Evolutionary conservation across 2,329 filamentous ascomycete genomes (phyloP), one percentile per base, ranked within the genome.

Genomic region (Salinomyces thailandicus): DNA sequence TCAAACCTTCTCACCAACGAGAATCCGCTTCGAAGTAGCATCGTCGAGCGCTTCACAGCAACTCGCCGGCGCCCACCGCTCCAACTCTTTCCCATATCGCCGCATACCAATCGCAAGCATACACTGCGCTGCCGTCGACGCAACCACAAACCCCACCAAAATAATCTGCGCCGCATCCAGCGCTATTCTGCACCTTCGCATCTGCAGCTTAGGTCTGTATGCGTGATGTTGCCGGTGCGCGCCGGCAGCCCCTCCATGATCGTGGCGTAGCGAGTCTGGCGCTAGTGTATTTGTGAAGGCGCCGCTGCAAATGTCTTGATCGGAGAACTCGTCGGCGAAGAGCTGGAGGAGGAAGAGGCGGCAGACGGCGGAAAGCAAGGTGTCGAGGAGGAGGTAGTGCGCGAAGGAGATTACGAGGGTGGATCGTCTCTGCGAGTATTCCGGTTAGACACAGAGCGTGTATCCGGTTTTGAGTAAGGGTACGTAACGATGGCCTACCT

Each of bases 301-400:
- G 18, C 39, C 38, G 19, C 31, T 33, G 38, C 50, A 52, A 39
- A 52, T 35, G 34, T 50, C 41, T 22, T 47, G 36, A 31, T 44
- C 45, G 35, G 39, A 39, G 41, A 52, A 46, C 9, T 42, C 36
- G 33, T 51, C 45, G 38, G 47, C 27, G 42, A 51, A 48, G 31
- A 51, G 41, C 32, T 50, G 41, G 5, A 48, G 35, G 33, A 49
- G 34, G 33, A 52, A 42, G 14, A 50, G 30, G 9, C 48, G 41
- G 36, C 42, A 45, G 17, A 45, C 33, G 7, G 48, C 42, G 18
- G 48, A 50, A 22, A 52, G 36, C 35, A 50, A 37, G 15, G 48
- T 48, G 37, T 52, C 50, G 35, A 52, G 30, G 30, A 52, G 40
- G 20, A 52, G 47, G 42, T 47, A 51, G 29, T 51, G 47, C 11